Percentiles rank a stretch among this genome's conserved stretches.
phyloP scores from a whole-genome alignment of 2,329 filamentous ascomycete species.

The Talaromyces sp. region DNA sequence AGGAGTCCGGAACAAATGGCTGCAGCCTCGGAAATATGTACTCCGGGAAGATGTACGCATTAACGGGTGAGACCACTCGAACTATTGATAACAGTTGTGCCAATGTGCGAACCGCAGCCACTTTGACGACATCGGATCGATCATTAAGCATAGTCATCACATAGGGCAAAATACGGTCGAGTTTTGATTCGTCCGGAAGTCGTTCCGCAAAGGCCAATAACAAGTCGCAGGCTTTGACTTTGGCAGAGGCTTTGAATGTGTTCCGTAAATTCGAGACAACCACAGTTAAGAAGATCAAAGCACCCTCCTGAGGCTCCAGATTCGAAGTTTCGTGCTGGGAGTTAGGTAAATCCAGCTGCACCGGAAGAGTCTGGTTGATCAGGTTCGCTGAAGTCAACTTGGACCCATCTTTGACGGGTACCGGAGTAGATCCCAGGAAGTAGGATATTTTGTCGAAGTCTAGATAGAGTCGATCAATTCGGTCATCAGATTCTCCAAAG shows the following conservation, averaged over 20 bases:
- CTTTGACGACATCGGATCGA: conserved; percentile 75
- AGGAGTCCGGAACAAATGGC: conserved; percentile 52
- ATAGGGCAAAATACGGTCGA: conserved; percentile 90
- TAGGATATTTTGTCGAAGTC: conserved; percentile 99
- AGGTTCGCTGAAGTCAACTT: conserved; percentile 32
- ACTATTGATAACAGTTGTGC: conserved; percentile 87
- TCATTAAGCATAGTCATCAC: conserved; percentile 79
- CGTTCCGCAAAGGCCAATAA: conserved; percentile 87
- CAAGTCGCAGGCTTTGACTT: conserved; percentile 84
- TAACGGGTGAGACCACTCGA: conserved; percentile 74
- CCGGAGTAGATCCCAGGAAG: conserved; percentile 72
- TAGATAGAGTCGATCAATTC: conserved; percentile 86
- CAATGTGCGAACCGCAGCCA: conserved; percentile 79
- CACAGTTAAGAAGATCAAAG: conserved; percentile 84
- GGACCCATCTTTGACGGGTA: conserved; percentile 37
- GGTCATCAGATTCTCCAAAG: conserved; percentile 81
- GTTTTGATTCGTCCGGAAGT: conserved; percentile 89
- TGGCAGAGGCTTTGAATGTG: conserved; percentile 81
- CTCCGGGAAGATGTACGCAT: conserved; percentile 64
- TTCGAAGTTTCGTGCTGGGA: conserved; percentile 67
- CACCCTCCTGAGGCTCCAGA: conserved; percentile 69
- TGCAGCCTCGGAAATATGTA: conserved; percentile 61
- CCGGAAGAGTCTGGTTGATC: conserved; percentile 54
- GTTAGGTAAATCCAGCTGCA: conserved; percentile 82
- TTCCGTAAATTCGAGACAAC: conserved; percentile 85